Conservation (phyloP, 2,329 filamentous ascomycete species). For the Penicillium polonicum region DNA sequence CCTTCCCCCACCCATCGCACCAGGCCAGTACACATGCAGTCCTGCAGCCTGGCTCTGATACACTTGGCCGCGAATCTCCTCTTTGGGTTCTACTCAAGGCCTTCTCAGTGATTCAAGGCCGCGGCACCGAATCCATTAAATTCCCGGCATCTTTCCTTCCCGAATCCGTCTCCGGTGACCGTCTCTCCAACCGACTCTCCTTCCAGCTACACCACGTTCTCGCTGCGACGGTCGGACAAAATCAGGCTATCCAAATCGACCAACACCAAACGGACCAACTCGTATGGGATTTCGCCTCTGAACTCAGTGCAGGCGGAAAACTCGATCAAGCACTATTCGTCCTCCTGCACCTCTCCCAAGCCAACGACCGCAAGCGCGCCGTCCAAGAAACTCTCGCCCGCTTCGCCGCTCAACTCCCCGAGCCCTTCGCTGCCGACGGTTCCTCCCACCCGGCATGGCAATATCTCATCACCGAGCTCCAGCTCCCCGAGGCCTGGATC, state of each 20-base stretch:
- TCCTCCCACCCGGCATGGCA: constrained; percentile 51
- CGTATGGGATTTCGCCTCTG: constrained; percentile 61
- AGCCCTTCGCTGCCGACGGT: constrained; percentile 53
- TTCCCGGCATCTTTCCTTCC: constrained; percentile 73
- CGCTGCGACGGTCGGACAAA: constrained; percentile 44
- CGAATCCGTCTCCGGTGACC: constrained; percentile 71
- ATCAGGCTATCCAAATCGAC: constrained; percentile 53
- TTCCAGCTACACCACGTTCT: constrained; percentile 82
- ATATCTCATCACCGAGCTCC: constrained; percentile 62
- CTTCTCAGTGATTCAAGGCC: constrained; percentile 56
- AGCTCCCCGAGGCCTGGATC: constrained; percentile 74
- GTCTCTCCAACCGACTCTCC: constrained; percentile 70
- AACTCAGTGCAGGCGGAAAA: constrained; percentile 56
- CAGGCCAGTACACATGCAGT: constrained; percentile 58
- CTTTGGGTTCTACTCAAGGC: constrained; percentile 85
- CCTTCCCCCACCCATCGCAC: constrained; percentile 71
- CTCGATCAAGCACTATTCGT: constrained; percentile 74
- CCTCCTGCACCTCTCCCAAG: constrained; percentile 69
- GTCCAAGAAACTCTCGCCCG: constrained; percentile 72
- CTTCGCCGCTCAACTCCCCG: constrained; percentile 65
- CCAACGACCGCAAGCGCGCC: constrained; percentile 61
- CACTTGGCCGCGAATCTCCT: constrained; percentile 64
- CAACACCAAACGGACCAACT: constrained; percentile 64
- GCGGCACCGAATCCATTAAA: constrained; percentile 34
- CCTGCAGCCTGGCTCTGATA: constrained; percentile 61